These are phyloP conservation scores for Trametes punicea DNA, from an alignment of 768 basidiomycete genomes.

Conservation along the genomic window DNA sequence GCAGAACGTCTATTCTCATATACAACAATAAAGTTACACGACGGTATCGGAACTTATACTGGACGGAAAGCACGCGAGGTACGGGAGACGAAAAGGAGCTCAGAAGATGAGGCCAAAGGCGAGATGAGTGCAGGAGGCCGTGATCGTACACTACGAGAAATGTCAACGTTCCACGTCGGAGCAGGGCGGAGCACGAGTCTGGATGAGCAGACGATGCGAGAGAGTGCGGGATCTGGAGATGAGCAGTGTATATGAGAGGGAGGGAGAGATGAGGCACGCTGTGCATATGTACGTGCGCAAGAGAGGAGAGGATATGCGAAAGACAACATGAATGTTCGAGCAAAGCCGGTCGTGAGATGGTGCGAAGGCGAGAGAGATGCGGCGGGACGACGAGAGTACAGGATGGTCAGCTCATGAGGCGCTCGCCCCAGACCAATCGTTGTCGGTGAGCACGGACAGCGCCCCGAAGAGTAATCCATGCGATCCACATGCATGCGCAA, in stretches of 20 bases:
- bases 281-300: slow-evolving; percentile 12
- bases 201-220: background rate
- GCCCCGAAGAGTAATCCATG: slow-evolving; percentile 60
- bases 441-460: slow-evolving; percentile 73
- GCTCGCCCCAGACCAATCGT: slow-evolving; percentile 76
- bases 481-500: slow-evolving; percentile 54
- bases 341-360: background rate
- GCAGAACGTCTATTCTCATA: slow-evolving; percentile 7
- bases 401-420: slow-evolving; percentile 58
- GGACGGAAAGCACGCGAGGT: background rate
- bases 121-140: background rate
- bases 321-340: background rate
- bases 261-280: background rate
- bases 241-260: background rate
- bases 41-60: background rate
- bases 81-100: background rate
- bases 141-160: background rate
- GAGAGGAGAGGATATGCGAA: background rate
- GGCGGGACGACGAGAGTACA: background rate
- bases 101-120: background rate
- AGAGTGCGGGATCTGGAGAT: background rate
- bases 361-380: background rate
- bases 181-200: too few relatives aligned
- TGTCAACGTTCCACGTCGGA: background rate
- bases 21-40: slow-evolving; percentile 14